Base-by-base conservation (phyloP, 2,329 filamentous ascomycete species). In the Penicillium corylophilum region DNA sequence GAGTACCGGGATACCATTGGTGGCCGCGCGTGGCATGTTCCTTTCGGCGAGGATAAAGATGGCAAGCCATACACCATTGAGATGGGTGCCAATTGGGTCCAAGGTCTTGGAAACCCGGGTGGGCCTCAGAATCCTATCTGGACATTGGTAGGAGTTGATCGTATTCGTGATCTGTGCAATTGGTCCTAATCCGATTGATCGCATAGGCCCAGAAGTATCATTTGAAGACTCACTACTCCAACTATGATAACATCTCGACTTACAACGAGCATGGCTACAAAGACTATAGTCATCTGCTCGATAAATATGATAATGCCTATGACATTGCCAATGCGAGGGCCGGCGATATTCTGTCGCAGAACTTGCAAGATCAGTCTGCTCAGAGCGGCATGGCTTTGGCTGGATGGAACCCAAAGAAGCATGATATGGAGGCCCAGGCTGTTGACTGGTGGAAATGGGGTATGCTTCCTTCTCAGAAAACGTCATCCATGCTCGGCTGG, bases 301-400 rank as follows among this genome's bases (percentile, higher is more conserved):
- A 78, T 22, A 72, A 75, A 1, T 84, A 76, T 58, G 77, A 80
- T 3, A 67, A 74, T 0, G 74, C 74, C 0, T 82, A 79, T 53
- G 57, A 67, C 0, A 66, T 62, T 0, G 75, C 79, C 2, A 75
- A 79, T 46, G 71, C 78, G 15, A 75, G 81, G 39, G 82, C 85
- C 6, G 84, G 85, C 1, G 72, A 73, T 1, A 75, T 85, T 13
- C 69, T 87, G 13, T 74, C 68, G 0, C 69, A 84, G 1, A 86
- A 86, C 55, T 65, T 84, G 9, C 83, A 86, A 57, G 85, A 88
- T 60, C 74, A 77, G 8, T 85, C 77, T 35, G 75, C 77, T n/a
- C 79, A 85, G 23, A 77, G 81, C 0, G 86, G 80, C 0, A 67
- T 87, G 7, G 77, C 75, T 10, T 64, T 85, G 16, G 79, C 78